phyloP scores from a whole-genome alignment of 2,329 filamentous ascomycete genomes.

The Helminthosporium solani region DNA sequence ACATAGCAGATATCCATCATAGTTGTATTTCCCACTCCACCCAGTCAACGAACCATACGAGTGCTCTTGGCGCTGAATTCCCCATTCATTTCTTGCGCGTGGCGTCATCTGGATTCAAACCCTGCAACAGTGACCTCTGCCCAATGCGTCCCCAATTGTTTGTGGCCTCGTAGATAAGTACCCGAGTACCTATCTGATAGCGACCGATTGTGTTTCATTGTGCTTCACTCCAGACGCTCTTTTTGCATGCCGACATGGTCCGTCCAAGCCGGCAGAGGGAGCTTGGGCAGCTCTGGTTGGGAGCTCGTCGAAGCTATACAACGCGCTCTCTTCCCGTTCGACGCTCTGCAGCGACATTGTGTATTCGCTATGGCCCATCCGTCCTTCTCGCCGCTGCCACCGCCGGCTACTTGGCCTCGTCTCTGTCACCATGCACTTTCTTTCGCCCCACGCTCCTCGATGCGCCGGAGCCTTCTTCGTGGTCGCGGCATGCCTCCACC shows the following conservation, averaged over 20 bases:
- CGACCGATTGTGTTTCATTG: too few species aligned
- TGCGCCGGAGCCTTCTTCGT: constrained; percentile 26
- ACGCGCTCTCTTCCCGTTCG: constrained; percentile 12
- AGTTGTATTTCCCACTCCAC: too few species aligned
- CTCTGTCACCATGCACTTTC: constrained; percentile 16
- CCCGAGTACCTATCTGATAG: too few species aligned
- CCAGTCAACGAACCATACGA: too few species aligned
- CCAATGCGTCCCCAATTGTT: too few species aligned
- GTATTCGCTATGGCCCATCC: constrained; percentile 33
- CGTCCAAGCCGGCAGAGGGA: constrained; percentile 24
- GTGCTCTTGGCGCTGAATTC: too few species aligned
- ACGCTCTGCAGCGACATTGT: constrained; percentile 15
- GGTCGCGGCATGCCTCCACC: constrained; percentile 18
- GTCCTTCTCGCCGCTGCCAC: constrained; percentile 27
- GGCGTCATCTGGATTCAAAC: too few species aligned
- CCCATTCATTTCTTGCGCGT: too few species aligned
- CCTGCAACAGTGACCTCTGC: too few species aligned
- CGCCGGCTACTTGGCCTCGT: constrained; percentile 21
- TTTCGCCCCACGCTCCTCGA: constrained; percentile 30
- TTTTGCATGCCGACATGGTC: constrained; percentile 22
- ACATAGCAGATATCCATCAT: too few species aligned
- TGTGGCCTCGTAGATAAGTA: too few species aligned
- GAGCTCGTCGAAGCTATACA: constrained; percentile 31
- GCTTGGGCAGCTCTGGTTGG: constrained; percentile 29
- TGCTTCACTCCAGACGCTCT: constrained; percentile 5